Evolutionary conservation across 2,329 filamentous ascomycete genomes (phyloP), one percentile per base, ranked within the genome.

Genomic region (Trichoderma brevicompactum): DNA sequence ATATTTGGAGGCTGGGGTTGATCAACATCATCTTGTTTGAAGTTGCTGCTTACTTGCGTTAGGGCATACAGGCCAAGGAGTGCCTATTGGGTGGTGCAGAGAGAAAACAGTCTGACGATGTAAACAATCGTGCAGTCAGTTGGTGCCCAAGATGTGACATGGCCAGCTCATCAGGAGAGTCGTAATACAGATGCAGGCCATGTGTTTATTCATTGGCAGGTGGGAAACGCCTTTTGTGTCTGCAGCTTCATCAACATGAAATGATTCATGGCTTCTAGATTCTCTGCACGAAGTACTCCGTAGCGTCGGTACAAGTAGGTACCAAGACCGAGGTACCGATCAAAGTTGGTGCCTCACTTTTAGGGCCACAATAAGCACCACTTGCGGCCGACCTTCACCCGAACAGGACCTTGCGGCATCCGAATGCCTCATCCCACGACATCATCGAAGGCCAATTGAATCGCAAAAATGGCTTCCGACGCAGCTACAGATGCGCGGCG

Each of bases 401-500:
- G 65, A 17, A 43, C 44, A 56, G 19, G 52, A 17, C 17, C 43
- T 56, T 40, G 53, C 60, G 60, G 52, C 60, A 56, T 58, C 43
- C 41, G 19, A 38, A 49, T 58, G 53, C 48, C 56, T 62, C 58
- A 62, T 49, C 65, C 59, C 65, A 66, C 50, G 59, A 58, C 41
- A 64, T 64, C 59, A 43, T 65, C 53, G 69, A 73, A 70, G 70
- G 68, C 71, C 77, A 76, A 78, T 78, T 76, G 74, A 75, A 70
- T 64, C 71, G 48, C 66, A 66, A 76, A 71, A 38, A 79, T 79
- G 78, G 77, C 71, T 71, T 74, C 75, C 72, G 76, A 75, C 71
- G 69, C 76, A 68, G 68, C 72, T 68, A 70, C 76, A 67, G 76
- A 78, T 70, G 72, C 76, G 69, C 76, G 77, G 72, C 76, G 77